Conservation (phyloP, 2,329 filamentous ascomycete genomes). For the Fusarium avenaceum region DNA sequence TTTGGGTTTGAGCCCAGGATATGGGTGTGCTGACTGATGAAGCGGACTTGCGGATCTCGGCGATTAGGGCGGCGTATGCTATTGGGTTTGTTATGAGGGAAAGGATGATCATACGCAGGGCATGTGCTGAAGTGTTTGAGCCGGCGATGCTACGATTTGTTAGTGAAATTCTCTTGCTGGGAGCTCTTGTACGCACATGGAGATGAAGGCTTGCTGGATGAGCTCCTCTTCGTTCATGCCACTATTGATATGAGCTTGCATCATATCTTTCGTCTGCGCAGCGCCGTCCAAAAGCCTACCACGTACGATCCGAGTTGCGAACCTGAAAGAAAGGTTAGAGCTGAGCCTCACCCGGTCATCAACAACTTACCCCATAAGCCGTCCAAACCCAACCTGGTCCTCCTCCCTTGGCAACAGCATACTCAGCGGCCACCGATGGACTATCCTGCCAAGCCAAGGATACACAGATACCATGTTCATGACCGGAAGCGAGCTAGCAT, state of each 20-base stretch:
- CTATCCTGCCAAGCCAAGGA: slow-evolving; percentile 53
- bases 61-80: slow-evolving; percentile 57
- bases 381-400: slow-evolving; percentile 57
- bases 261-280: slow-evolving; percentile 53
- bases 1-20: slow-evolving; percentile 62
- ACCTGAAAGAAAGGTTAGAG: slow-evolving; percentile 16
- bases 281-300: slow-evolving; percentile 39
- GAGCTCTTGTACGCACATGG: slow-evolving; percentile 50
- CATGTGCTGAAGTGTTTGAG: slow-evolving; percentile 70
- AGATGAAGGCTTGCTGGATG: slow-evolving; percentile 57
- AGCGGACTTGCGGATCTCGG: slow-evolving; percentile 61
- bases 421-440: slow-evolving; percentile 56
- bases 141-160: slow-evolving; percentile 64
- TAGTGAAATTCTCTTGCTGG: background rate
- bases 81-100: slow-evolving; percentile 62
- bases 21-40: slow-evolving; percentile 55
- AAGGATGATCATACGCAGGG: slow-evolving; percentile 65
- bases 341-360: too few species aligned
- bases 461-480: slow-evolving; percentile 56
- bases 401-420: slow-evolving; percentile 54
- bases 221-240: slow-evolving; percentile 55
- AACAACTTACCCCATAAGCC: slow-evolving; percentile 53
- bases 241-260: slow-evolving; percentile 57
- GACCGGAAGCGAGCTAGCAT: slow-evolving; percentile 56
- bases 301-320: slow-evolving; percentile 43